Evolutionary conservation across 805 yeast species (phyloP), one percentile per base, ranked within the genome.

Genomic region (Blastobotrys mokoenaii): DNA sequence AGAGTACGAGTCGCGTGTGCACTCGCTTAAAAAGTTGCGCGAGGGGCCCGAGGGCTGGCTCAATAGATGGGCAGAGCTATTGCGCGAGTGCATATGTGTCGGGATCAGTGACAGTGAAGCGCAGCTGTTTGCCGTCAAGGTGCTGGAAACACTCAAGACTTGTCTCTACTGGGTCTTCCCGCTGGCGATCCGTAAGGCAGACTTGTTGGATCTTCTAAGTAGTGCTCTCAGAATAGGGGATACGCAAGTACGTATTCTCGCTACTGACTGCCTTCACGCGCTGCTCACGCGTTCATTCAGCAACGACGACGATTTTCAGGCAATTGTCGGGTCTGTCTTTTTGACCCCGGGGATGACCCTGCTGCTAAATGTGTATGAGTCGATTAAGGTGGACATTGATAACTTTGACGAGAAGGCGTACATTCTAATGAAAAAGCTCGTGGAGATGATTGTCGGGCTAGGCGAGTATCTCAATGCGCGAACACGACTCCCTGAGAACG

Each of bases 131-230:
- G 80, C 80, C 1, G 74, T 83, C 36, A 79, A 83, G 56, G 70
- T 84, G 3, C 68, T 93, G 34, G 85, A 88, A 50, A 82, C 94
- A 3, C 74, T 90, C 58, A 93, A 93, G 59, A 82, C 95, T 0
- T 84, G 95, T 55, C 72, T 93, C 48, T 88, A 84, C 55, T 93
- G 98, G 98, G 77, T 89, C 6, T 75, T 84, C 43, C 90, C 96
- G 2, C 70, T 76, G 12, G 79, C 89, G 1, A 73, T 90, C 44
- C 74, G 81, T 38, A 67, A 73, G 35, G 79, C 84, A 42, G 78
- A 84, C 42, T 72, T 87, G 7, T 70, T 87, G 53, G 71, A 73
- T 35, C 74, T 82, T 11, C 68, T 93, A 35, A 72, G 87, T 47
- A 65, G 64, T 47, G 73, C 85, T 29, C 67, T 86, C 43, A 46